Percentiles rank a stretch among this genome's conserved stretches.
Conservation (phyloP, 352 stramenopile genomes). For the Phytophthora cryptogea region DNA sequence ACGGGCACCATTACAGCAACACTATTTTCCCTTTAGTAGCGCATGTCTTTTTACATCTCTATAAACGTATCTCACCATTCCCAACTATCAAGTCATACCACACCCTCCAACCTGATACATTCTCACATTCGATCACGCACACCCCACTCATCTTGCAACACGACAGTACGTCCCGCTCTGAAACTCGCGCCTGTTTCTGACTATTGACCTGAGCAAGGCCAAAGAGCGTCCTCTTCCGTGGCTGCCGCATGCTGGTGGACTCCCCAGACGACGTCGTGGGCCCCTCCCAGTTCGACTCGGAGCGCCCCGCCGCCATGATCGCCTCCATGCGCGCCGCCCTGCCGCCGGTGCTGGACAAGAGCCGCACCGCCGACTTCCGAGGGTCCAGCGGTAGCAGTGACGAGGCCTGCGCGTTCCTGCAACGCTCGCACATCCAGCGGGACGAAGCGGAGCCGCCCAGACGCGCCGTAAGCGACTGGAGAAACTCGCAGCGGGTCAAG, state of each 20-base stretch:
- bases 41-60: too few relatives aligned
- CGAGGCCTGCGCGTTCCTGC: conserved; percentile 6
- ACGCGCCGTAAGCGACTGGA: conserved; percentile 8
- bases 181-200: conserved; percentile 29
- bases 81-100: too few relatives aligned
- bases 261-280: conserved; percentile 36
- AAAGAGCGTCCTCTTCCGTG: conserved; percentile 21
- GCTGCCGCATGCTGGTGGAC: conserved; percentile 39
- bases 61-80: too few relatives aligned
- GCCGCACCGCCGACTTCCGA: conserved; percentile 4
- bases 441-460: conserved; percentile 13
- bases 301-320: conserved; percentile 16
- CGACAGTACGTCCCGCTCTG: not conserved
- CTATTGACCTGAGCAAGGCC: not conserved
- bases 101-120: too few relatives aligned
- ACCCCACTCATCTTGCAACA: too few relatives aligned
- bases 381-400: not conserved
- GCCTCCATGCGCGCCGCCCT: conserved; percentile 14
- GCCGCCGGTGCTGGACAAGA: conserved; percentile 4
- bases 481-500: conserved; percentile 7
- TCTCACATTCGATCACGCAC: too few relatives aligned
- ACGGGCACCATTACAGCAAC: conserved; percentile 1
- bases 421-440: conserved; percentile 25
- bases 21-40: too few relatives aligned
- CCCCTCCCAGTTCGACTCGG: conserved; percentile 29